Evolutionary conservation across 768 basidiomycete genomes (phyloP), one percentile per base, ranked within the genome.

Genomic region (Tylopilus subfusipes): DNA sequence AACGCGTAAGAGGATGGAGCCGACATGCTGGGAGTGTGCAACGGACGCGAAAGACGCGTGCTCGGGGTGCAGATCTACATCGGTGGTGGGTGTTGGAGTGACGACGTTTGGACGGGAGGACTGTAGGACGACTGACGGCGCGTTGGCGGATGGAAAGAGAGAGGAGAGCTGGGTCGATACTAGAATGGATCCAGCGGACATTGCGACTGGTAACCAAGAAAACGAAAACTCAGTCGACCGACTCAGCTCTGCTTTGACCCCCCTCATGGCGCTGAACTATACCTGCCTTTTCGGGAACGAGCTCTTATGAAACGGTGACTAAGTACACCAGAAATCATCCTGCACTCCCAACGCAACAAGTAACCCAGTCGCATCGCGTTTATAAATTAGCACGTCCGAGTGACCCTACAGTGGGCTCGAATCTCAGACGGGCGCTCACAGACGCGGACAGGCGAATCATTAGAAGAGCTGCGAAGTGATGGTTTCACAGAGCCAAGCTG

Each of bases 1-100:
- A 43, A 91, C 78, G 55, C 93, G 86, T 44, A 86, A 70, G 48
- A 93, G 78, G 50, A 93, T 76, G 46, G 85, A 78, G 16, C 88
- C 87, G 4, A 84, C 81, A 34, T 70, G 64, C 14, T 76, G 73
- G 5, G 84, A 76, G 58, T 84, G 77, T 53, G 86, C 75, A 49
- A 84, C 59, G 19, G 79, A 77, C 30, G 86, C 78, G 65, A 78
- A 80, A 13, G 80, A 78, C 43, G 92, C 90, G 75, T 94, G 92
- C 69, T 92, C 88, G 12, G 77, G 69, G 42, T 82, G 83, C 9
- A 78, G 72, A 65, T 76, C 74, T 12, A 55, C 65, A 36, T 72
- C 72, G 6, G 69, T 69, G 1, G 72, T 66, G n/a, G 71, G 63
- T 30, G 77, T 62, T 19, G 80, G 76, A 31, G 83, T 64, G 38